These are phyloP conservation scores for Sarcodon aspratus DNA, from an alignment of 768 basidiomycete species.

Conservation along the genomic window DNA sequence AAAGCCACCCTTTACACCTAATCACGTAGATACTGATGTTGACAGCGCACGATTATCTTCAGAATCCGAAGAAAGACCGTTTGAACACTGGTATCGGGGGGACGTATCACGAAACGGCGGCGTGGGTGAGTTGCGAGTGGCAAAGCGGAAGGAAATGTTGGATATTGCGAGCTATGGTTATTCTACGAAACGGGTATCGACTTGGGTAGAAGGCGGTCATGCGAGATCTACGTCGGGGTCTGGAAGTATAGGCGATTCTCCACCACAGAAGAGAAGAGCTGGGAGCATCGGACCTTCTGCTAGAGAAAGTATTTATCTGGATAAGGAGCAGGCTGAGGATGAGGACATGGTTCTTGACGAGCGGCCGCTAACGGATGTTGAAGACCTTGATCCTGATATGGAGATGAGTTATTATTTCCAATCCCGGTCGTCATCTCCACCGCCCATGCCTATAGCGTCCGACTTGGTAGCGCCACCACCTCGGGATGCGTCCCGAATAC, in stretches of 20 bases:
- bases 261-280: slow-evolving; percentile 28
- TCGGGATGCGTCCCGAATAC: slow-evolving; percentile 9
- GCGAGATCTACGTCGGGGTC: slow-evolving; percentile 15
- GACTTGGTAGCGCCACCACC: slow-evolving; percentile 12
- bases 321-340: slow-evolving; percentile 32
- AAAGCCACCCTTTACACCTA: slow-evolving; percentile 51
- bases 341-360: slow-evolving; percentile 62
- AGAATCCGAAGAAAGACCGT: slow-evolving; percentile 76
- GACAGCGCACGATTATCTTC: slow-evolving; percentile 37
- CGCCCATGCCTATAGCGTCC: slow-evolving; percentile 9
- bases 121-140: slow-evolving; percentile 76
- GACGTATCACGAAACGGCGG: slow-evolving; percentile 81
- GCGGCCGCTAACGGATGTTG: slow-evolving; percentile 62
- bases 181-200: slow-evolving; percentile 24
- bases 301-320: slow-evolving; percentile 57
- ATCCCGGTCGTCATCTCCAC: slow-evolving; percentile 9
- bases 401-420: slow-evolving; percentile 6
- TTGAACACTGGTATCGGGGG: slow-evolving; percentile 86
- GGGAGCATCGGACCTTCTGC: slow-evolving; percentile 47
- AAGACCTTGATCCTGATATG: slow-evolving; percentile 26
- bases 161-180: slow-evolving; percentile 84
- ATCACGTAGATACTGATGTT: slow-evolving; percentile 22
- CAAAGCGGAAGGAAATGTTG: slow-evolving; percentile 69
- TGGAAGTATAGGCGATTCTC: slow-evolving; percentile 10
- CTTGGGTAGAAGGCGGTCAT: slow-evolving; percentile 6